These are phyloP conservation scores for Colletotrichum cordylinicola DNA, from an alignment of 2,329 filamentous ascomycete genomes.

Conservation along the genomic window DNA sequence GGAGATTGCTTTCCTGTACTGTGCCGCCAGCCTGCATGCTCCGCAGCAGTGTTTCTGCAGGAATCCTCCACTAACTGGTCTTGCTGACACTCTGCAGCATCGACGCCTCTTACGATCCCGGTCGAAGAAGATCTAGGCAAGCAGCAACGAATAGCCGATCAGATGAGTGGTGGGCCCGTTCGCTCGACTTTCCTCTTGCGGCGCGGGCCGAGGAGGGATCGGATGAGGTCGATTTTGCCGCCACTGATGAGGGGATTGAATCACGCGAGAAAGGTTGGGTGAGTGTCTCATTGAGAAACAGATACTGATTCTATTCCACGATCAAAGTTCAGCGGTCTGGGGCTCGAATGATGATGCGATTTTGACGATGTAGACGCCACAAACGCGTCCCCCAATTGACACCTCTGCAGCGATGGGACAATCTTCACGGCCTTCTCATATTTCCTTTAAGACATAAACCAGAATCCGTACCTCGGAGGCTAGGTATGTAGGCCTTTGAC, in stretches of 20 bases:
- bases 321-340: not conserved
- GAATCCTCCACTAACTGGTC: not conserved
- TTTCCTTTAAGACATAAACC: not conserved
- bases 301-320: fast-evolving
- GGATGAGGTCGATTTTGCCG: not conserved
- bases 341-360: not conserved
- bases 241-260: not conserved
- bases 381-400: not conserved
- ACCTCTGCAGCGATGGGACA: not conserved
- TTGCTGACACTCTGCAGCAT: not conserved
- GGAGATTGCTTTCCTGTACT: not conserved
- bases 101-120: not conserved
- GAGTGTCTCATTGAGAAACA: not conserved
- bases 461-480: fast-evolving
- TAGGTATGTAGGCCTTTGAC: not conserved
- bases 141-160: not conserved
- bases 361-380: not conserved
- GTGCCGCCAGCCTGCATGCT: not conserved
- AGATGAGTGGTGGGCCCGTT: not conserved
- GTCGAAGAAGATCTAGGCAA: not conserved
- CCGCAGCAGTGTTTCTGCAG: not conserved
- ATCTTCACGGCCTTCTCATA: not conserved
- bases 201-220: not conserved
- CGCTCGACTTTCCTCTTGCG: not conserved
- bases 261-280: not conserved